Evolutionary conservation across 306 rosid genomes (phyloP), one percentile per base, ranked within the genome.

Genomic region (Carpinus viminea): DNA sequence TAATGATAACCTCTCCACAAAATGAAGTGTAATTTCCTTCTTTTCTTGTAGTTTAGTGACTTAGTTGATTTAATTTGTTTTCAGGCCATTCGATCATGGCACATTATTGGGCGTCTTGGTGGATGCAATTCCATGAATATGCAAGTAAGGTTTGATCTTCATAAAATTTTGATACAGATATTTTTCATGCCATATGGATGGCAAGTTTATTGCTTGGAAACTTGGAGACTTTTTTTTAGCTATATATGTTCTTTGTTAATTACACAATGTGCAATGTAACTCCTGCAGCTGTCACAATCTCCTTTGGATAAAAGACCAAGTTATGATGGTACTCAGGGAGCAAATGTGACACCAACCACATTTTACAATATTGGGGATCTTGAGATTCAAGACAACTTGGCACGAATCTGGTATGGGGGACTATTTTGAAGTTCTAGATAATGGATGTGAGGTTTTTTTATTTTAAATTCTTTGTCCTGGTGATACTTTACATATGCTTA

Each of bases 101-200:
- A 94, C 83, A 88, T 94, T 48, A 45, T 94, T 46, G 97, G 93
- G 64, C 97, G 97, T 46, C 92, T 94, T 69, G 97, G 98, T 41
- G 98, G 97, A 85, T 91, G 94, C 89, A 92, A 94, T 87, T 82
- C 98, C 74, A 87, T 91, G 97, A 92, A 94, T 80, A 94, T 94
- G 97, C 97, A 94, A 82, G 98, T 92, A 83, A 80, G 80, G 45
- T 79, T 80, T 55, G 68, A 61, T 74, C 72, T 66, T 82, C 60
- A 1, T 18, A 41, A 66, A n/a, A 18, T 41, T 41, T 68, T n/a
- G 51, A 68, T 41, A 5, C 11, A 64, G 26, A 41, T 9, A 59
- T 26, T 59, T 59, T 41, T 68, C 50, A 8, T n/a, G 13, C 28
- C 51, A 41, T 61, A 41, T 41, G 72, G 52, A 51, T 38, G 68